Conservation (phyloP, 208 protist species). For the Leishmania lainsoni region DNA sequence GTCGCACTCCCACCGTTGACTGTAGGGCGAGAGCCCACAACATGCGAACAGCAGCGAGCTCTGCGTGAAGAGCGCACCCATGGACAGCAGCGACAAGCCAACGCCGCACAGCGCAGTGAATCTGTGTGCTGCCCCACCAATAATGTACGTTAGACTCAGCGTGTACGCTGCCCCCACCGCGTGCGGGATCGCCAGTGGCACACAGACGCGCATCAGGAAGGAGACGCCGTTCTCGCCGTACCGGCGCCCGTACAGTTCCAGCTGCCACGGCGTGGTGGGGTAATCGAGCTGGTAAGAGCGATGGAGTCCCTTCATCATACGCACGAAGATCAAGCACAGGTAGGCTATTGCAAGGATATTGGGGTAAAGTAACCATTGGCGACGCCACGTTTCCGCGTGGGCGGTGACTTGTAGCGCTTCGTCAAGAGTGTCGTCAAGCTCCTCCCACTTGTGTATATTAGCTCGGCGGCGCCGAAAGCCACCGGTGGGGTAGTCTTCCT, state of each 20-base stretch:
- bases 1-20: constrained; percentile 63
- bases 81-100: constrained; percentile 61
- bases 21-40: constrained; percentile 45
- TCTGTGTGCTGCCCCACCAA: constrained; percentile 54
- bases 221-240: constrained; percentile 42
- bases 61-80: constrained; percentile 57
- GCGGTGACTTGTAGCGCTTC: background rate
- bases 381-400: background rate
- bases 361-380: constrained; percentile 41
- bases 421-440: constrained; percentile 23
- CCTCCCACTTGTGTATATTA: constrained; percentile 25
- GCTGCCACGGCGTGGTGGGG: constrained; percentile 41
- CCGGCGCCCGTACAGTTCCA: constrained; percentile 34
- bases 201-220: constrained; percentile 38
- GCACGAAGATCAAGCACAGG: constrained; percentile 13
- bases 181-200: constrained; percentile 39
- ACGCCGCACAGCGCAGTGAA: constrained; percentile 80
- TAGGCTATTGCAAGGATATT: constrained; percentile 26
- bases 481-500: constrained; percentile 17
- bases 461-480: constrained; percentile 20
- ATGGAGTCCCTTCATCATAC: constrained; percentile 21
- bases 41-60: constrained; percentile 48
- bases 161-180: constrained; percentile 31
- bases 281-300: constrained; percentile 48
- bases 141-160: constrained; percentile 43